Evolutionary conservation across 176 grass and related monocot genomes (phyloP).

Genomic region (Canna indica): DNA sequence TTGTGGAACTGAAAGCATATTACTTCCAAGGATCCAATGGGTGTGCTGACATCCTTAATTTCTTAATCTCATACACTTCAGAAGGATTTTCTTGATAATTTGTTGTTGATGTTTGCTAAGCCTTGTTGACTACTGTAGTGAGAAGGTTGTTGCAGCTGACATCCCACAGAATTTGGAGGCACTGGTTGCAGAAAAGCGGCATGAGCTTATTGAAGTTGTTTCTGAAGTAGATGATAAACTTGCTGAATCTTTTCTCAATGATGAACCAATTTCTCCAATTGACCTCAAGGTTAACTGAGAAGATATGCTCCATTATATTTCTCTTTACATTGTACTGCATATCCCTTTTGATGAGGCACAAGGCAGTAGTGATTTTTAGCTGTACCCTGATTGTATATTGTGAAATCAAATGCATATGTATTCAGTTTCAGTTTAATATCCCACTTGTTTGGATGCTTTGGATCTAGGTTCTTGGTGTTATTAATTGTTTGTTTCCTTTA

Average conservation of each 20-base stretch:
- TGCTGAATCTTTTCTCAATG: constrained; percentile 92
- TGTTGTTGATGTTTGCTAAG: constrained; percentile 16
- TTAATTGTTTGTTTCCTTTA: background rate
- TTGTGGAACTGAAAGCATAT: constrained; percentile 79
- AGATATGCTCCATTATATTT: constrained; percentile 4
- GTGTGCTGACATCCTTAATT: constrained; percentile 27
- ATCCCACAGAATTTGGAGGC: constrained; percentile 62
- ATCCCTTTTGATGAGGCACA: background rate
- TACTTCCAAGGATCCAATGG: constrained; percentile 84
- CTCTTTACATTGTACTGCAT: background rate
- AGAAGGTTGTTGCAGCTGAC: constrained; percentile 59
- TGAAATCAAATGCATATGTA: too few relatives aligned
- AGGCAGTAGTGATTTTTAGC: background rate
- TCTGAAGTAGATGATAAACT: constrained; percentile 98
- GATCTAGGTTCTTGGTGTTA: background rate
- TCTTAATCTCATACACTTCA: background rate
- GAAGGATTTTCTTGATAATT: constrained; percentile 18
- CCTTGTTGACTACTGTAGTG: constrained; percentile 35
- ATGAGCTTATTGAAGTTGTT: constrained; percentile 92
- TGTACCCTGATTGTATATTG: too few relatives aligned
- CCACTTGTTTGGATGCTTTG: background rate
- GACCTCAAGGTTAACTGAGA: constrained; percentile 55
- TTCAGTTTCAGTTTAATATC: background rate
- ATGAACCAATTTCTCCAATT: constrained; percentile 64
- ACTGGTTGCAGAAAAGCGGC: constrained; percentile 61